Conservation (phyloP, 495 filamentous ascomycete species). For the Tuber borchii region DNA sequence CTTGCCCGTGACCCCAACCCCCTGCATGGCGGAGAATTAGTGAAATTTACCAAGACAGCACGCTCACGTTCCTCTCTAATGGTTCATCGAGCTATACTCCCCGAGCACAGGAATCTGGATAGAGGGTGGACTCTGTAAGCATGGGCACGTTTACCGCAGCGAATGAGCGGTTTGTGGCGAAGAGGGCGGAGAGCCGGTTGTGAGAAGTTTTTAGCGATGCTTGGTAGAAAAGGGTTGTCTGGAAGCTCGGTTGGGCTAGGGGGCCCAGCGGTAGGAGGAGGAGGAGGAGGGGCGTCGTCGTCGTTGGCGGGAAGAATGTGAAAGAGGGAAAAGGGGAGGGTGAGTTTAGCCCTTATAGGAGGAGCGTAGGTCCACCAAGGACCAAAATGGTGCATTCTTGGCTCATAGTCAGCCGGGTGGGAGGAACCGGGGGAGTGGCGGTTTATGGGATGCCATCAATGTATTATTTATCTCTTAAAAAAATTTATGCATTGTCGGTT, state of each 20-base stretch:
- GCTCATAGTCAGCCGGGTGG: conserved; percentile 50
- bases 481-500: not conserved
- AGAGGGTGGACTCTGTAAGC: conserved; percentile 50
- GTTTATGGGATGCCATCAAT: not conserved
- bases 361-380: conserved; percentile 46
- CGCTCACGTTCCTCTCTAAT: conserved; percentile 68
- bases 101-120: conserved; percentile 36
- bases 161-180: conserved; percentile 67
- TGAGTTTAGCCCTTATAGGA: conserved; percentile 48
- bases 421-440: not conserved
- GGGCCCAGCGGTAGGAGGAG: conserved; percentile 30
- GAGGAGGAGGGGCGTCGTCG: conserved; percentile 45
- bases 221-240: conserved; percentile 51
- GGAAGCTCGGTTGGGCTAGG: conserved; percentile 39
- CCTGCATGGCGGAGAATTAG: conserved; percentile 62
- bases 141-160: conserved; percentile 60
- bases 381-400: conserved; percentile 50
- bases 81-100: conserved; percentile 51
- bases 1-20: conserved; percentile 47
- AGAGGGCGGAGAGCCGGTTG: conserved; percentile 58
- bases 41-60: conserved; percentile 63
- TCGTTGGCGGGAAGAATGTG: conserved; percentile 37
- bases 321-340: conserved; percentile 20
- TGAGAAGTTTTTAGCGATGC: conserved; percentile 62
- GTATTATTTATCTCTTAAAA: not conserved